Evolutionary conservation across 345 rosid species (phyloP).

Genomic region (Hirschfeldia incana): DNA sequence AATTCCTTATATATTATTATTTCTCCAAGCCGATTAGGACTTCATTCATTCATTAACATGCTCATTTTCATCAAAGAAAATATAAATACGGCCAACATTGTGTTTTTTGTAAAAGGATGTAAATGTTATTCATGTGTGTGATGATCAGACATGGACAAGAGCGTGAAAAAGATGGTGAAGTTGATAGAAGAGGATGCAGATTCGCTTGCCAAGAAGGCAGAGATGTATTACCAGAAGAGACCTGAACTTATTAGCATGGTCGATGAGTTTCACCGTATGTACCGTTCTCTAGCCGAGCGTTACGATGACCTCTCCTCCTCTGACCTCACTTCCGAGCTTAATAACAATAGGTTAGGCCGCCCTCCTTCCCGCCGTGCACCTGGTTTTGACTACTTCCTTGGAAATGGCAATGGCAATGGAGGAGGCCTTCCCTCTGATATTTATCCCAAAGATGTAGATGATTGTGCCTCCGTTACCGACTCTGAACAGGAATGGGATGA

Average conservation of each 20-base stretch:
- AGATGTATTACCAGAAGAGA: slow-evolving; percentile 52
- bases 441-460: slow-evolving; percentile 65
- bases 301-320: slow-evolving; percentile 45
- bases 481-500: slow-evolving; percentile 70
- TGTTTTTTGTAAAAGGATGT: neutral
- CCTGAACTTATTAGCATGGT: slow-evolving; percentile 41
- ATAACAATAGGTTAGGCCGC: slow-evolving; percentile 43
- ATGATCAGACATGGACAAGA: slow-evolving; percentile 47
- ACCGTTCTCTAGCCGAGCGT: slow-evolving; percentile 43
- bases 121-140: slow-evolving; percentile 1
- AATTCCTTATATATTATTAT: no score
- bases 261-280: slow-evolving; percentile 49
- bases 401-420: slow-evolving; percentile 29
- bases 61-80: neutral
- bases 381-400: slow-evolving; percentile 66
- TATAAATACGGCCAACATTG: neutral
- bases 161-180: slow-evolving; percentile 43
- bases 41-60: no score
- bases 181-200: slow-evolving; percentile 50
- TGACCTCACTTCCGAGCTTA: slow-evolving; percentile 50
- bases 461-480: slow-evolving; percentile 64
- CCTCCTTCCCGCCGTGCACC: slow-evolving; percentile 62
- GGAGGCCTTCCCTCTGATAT: slow-evolving; percentile 55
- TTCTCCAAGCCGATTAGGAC: no score
- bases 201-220: slow-evolving; percentile 52